These are phyloP conservation scores for Neurospora crassa DNA, from an alignment of 2,329 filamentous ascomycete species.

Conservation along the genomic window DNA sequence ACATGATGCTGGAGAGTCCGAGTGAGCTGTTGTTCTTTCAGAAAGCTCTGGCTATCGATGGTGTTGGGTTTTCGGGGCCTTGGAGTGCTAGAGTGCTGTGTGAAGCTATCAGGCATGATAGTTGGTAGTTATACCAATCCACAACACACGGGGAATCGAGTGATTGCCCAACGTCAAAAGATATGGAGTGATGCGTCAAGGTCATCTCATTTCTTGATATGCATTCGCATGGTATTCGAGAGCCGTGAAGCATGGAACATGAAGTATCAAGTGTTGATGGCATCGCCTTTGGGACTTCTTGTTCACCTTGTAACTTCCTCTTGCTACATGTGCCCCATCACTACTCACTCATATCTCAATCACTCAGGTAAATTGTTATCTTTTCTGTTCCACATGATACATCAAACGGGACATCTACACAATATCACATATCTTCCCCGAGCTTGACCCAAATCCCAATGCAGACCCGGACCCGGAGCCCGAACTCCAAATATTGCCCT, in stretches of 20 bases:
- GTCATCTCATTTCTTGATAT: background rate
- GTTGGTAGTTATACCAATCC: background rate
- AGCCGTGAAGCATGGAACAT: background rate
- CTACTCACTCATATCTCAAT: too few relatives aligned
- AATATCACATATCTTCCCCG: background rate
- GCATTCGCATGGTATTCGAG: background rate
- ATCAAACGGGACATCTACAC: too few relatives aligned
- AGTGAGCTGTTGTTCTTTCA: background rate
- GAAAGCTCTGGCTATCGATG: background rate
- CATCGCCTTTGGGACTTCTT: fast-evolving
- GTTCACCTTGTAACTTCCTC: background rate
- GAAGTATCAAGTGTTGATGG: background rate
- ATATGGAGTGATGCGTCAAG: fast-evolving
- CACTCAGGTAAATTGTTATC: too few relatives aligned
- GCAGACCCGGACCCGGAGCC: too few relatives aligned
- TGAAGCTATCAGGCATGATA: background rate
- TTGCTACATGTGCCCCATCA: background rate
- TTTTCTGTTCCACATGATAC: too few relatives aligned
- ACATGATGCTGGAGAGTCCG: background rate
- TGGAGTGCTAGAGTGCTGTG: background rate
- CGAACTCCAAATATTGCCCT: background rate
- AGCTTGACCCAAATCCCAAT: background rate
- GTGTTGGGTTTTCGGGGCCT: too few relatives aligned
- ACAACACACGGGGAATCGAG: background rate
- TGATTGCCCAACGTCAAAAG: background rate